Evolutionary conservation across 257 asterid species (phyloP), one percentile per base, ranked within the genome.

Genomic region (Salvia hispanica): DNA sequence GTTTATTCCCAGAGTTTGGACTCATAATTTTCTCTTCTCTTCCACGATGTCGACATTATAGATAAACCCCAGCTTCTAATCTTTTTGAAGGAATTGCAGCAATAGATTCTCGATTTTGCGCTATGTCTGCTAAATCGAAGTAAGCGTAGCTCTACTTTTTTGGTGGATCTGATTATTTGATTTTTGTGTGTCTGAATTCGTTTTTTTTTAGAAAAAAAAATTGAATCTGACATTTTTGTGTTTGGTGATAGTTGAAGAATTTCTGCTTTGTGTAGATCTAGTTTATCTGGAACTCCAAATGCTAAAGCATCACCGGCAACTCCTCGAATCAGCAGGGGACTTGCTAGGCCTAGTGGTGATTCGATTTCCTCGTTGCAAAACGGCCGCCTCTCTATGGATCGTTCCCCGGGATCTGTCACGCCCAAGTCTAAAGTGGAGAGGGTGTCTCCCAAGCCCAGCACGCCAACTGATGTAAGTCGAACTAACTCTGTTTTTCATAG

Each of bases 91-190:
- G 71, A 51, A 44, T 43, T 51, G 33, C 9, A 13, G 58, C 62
- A 9, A 15, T 46, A 58, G 59, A 45, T 31, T 31, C 47, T 57
- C 50, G 69, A 62, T 70, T 71, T 18, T 59, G 31, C 65, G 62
- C 39, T 69, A 86, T 88, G 94, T 79, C 94, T 72, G 61, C 87
- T 64, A 88, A 84, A 82, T 74, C 91, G 68, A 88, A 81, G 96
- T 88, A 77, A 82, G 96, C 81, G 39, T 7, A 12, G 9, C 6
- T 8, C 56, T 25, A 25, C 53, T 70, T 21, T 1, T 66, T 58
- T 59, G 12, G 50, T 63, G 67, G 81, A 80, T 77, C 82, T 74
- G 79, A 25, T 72, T 56, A 0, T 25, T 18, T 25, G 31, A 25
- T 72, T 66, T 46, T 44, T 28, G 51, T 13, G 45, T n/a, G 10